Base-by-base conservation (phyloP, 345 rosid genomes). In the Microcos paniculata region DNA sequence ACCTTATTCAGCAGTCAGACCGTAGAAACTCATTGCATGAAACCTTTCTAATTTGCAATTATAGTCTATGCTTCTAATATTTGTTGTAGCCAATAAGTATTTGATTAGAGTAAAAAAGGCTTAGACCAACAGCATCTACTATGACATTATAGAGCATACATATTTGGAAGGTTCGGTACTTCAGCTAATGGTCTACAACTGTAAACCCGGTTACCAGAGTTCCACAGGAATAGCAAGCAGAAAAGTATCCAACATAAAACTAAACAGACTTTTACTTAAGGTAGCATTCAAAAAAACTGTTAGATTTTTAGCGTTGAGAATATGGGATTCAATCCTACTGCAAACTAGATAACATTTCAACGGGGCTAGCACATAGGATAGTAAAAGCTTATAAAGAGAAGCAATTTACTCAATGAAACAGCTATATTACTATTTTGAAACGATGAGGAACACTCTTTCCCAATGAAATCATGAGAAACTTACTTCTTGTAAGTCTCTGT, bases 1-100 rank as follows among this genome's bases (percentile, higher is more conserved):
- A 65, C n/a, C 67, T 65, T 52, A 65, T 65, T 65, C 70, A 24
- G 52, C 70, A 42, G 33, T 24, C 52, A 43, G 31, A 65, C 43
- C 43, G 31, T 13, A n/a, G 10, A 65, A 65, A 24, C 52, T 42
- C 24, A 65, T 65, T 43, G 14, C 70, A 65, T 23, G n/a, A 43
- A 24, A 65, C 31, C 33, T 43, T 12, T 66, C 45, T 66, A 66
- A 26, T 26, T 26, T 45, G 38, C 53, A 26, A 43, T 33, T 16
- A 16, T 45, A 46, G 24, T 45, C 15, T 45, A 45, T 26, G 14
- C 33, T 64, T 24, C 16, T 7, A 45, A 49, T 8, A 15, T 24
- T 45, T 6, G 55, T 35, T 3, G 6, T 35, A 35, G 40, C 40
- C 13, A 45, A 43, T 51, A 26, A 23, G 71, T 35, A 7, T 24